Base-by-base conservation (phyloP, 2,329 filamentous ascomycete species). In the Myrmaecium sp. region DNA sequence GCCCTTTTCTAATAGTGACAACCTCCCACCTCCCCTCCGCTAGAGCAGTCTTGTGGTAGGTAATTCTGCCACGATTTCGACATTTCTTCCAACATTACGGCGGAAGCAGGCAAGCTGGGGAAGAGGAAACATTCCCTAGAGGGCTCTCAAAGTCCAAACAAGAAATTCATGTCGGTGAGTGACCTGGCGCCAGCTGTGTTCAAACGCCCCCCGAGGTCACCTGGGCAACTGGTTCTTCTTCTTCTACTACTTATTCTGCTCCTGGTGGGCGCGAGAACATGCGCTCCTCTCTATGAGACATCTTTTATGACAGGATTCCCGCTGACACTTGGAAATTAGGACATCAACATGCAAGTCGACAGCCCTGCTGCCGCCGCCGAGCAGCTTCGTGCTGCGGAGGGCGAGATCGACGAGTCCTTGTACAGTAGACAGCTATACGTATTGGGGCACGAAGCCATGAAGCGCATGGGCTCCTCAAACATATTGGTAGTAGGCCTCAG, bases 381-480 rank as follows among this genome's bases (percentile, higher is more conserved):
- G 50, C 59, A 66, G 55, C 61, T 71, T 40, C 71, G 71, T 43
- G 47, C 57, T 31, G 48, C 47, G 32, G 59, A 66, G 41, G 67
- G 66, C 39, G 69, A 74, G 40, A 75, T 75, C 40, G 69, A 75
- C 41, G 69, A 75, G 51, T 72, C 68, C 21, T 54, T 75, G 29
- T 75, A 75, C 56, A 74, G 69, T 48, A 57, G 69, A 39, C 69
- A 75, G 55, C 64, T 75, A 27, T 77, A 77, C 42, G 72, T 77
- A 30, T 66, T 77, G 30, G 72, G 89, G 30, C 72, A 77, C 47
- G 72, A 77, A 52, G 72, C 89, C 38, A 98, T 98, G 89, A 95
- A 92, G 66, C 83, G 89, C 46, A 98, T 98, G 89, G 72, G 84
- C 46, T 80, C 83, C 34, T 95, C 89, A 29, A 91, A 95, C 48